phyloP scores from a whole-genome alignment of 2,329 filamentous ascomycete species.

The Sporothrix protearum region DNA sequence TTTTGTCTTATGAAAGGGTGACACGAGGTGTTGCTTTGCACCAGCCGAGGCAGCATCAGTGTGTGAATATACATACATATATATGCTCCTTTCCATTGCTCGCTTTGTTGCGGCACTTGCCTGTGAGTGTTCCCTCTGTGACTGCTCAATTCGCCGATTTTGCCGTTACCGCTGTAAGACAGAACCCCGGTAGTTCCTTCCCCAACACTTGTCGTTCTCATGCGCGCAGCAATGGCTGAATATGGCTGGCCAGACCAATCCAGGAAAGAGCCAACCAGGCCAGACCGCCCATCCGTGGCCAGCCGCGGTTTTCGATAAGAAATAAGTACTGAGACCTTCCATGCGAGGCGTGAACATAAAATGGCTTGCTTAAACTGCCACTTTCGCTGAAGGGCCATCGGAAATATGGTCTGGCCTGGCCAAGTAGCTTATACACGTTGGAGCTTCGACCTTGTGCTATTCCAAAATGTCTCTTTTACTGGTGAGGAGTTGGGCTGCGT shows the following conservation, averaged over 20 bases:
- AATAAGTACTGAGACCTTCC: neutral
- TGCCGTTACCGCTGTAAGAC: neutral
- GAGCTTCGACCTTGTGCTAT: neutral
- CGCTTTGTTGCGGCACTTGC: neutral
- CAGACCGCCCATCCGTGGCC: neutral
- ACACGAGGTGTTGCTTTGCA: neutral
- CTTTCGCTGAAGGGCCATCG: neutral
- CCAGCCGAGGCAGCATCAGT: slow-evolving; percentile 7
- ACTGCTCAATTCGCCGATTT: neutral
- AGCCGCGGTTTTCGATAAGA: neutral
- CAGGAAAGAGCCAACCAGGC: neutral
- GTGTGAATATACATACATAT: neutral
- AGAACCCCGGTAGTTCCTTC: slow-evolving; percentile 5
- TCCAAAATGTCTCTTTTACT: neutral
- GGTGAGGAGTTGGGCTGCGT: neutral
- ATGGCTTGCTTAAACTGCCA: neutral
- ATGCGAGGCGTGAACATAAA: neutral
- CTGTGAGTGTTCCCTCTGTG: neutral
- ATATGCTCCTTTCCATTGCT: neutral
- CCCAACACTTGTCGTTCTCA: slow-evolving; percentile 15
- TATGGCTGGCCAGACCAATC: neutral
- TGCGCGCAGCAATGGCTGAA: neutral
- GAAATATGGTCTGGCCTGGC: neutral
- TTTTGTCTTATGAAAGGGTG: neutral
- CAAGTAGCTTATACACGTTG: neutral